Evolutionary conservation across 2,329 filamentous ascomycete genomes (phyloP), one percentile per base, ranked within the genome.

Genomic region (Colletotrichum paranaense): DNA sequence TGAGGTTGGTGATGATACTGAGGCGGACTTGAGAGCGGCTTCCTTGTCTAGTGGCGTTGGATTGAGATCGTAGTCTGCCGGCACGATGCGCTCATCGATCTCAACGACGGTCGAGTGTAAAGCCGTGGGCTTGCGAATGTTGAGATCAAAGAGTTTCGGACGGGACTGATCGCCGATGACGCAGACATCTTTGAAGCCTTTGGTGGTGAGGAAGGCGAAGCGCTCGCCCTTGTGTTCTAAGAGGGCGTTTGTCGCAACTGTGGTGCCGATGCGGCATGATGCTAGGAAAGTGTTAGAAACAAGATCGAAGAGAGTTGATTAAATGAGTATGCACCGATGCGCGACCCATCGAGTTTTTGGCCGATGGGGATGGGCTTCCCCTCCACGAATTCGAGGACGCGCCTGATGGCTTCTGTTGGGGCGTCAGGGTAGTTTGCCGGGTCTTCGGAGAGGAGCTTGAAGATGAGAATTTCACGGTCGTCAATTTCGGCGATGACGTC

Each of bases 391-490:
- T 90, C 90, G 19, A 94, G 86, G 1, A 94, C 86, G 7, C 92
- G 87, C 9, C 92, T 87, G 67, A 94, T 93, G 22, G 91, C 92
- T 83, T 94, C 92, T 19, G 93, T 85, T 0, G 92, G 92, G 1
- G 92, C 92, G 83, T 94, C 92, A 53, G 90, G 85, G 80, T 94
- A 94, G 80, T 93, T 93, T 35, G 86, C 82, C 0, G 92, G 92
- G 77, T 94, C 92, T 75, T 93, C 93, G 0, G 93, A 95, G 14
- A 95, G 87, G 1, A 95, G 85, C 80, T 95, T 95, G 80, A 95
- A 92, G 64, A 94, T 84, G 60, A 94, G 86, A 74, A 93, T 91
- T 79, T 93, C 90, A 79, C 90, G 86, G 83, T 92, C 91, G 75
- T 88, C 87, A 22, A 91, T 90, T 2, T 87, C 88, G 67, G 91